Conservation (phyloP, 768 basidiomycete genomes). For the Tephrocybe sp. region DNA sequence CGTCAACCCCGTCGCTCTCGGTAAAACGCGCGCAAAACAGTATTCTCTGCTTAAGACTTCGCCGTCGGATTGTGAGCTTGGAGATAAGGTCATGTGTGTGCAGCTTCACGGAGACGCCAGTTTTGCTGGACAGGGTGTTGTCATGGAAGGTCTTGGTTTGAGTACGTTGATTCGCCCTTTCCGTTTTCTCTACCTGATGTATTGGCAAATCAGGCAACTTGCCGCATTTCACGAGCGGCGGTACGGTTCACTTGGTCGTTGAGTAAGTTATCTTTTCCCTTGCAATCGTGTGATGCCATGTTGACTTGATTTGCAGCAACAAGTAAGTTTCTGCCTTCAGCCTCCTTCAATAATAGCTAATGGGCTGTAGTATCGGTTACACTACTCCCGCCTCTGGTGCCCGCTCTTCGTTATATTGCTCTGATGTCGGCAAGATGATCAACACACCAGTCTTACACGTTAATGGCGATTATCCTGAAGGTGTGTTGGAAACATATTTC, state of each 20-base stretch:
- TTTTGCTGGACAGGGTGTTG: constrained; percentile 86
- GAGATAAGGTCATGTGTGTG: constrained; percentile 81
- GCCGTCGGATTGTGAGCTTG: constrained; percentile 48
- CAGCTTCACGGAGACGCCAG: constrained; percentile 92
- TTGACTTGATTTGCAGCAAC: constrained; percentile 38
- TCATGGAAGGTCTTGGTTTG: constrained; percentile 85
- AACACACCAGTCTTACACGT: constrained; percentile 87
- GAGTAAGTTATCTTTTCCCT: constrained; percentile 53
- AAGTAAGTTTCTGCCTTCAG: constrained; percentile 37
- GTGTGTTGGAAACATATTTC: constrained; percentile 26
- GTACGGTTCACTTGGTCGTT: constrained; percentile 87
- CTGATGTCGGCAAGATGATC: constrained; percentile 88
- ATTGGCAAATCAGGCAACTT: constrained; percentile 47
- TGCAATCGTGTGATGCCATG: neutral
- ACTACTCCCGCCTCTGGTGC: constrained; percentile 85
- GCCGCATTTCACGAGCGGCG: constrained; percentile 90
- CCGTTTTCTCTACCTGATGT: neutral
- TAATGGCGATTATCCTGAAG: constrained; percentile 90
- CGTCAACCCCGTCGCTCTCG: constrained; percentile 82
- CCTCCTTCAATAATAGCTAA: neutral
- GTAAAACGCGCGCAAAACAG: constrained; percentile 90
- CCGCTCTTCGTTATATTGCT: constrained; percentile 85
- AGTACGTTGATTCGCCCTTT: constrained; percentile 43
- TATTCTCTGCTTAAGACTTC: constrained; percentile 72
- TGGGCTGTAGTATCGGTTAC: constrained; percentile 73